Evolutionary conservation across 2,329 filamentous ascomycete species (phyloP).

Genomic region (Fusarium irregulare): DNA sequence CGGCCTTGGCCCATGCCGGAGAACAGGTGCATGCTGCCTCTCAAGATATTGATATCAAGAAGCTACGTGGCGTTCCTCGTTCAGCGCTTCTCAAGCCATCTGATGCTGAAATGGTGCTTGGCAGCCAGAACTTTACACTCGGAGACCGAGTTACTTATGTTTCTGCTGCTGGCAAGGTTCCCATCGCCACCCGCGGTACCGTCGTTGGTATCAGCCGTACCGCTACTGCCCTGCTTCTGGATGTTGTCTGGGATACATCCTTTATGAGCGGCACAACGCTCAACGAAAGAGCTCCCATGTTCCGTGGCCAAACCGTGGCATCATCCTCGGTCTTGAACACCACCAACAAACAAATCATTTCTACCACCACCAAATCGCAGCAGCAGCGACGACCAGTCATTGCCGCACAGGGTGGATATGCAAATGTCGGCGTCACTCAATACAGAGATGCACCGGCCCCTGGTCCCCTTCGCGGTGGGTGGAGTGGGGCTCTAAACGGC

Average conservation of each 20-base stretch:
- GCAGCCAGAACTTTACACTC: constrained; percentile 83
- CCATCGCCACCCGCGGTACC: constrained; percentile 90
- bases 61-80: constrained; percentile 83
- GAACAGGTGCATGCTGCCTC: constrained; percentile 69
- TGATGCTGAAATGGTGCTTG: constrained; percentile 92
- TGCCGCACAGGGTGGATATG: constrained; percentile 62
- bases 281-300: constrained; percentile 88
- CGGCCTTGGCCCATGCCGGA: constrained; percentile 79
- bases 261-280: constrained; percentile 98
- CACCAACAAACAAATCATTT: constrained; percentile 82
- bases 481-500: constrained; percentile 67
- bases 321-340: constrained; percentile 91
- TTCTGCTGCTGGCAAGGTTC: constrained; percentile 91
- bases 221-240: constrained; percentile 81
- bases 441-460: constrained; percentile 68
- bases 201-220: constrained; percentile 95
- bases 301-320: constrained; percentile 92
- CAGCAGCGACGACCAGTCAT: constrained; percentile 65
- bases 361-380: constrained; percentile 64
- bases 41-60: constrained; percentile 70
- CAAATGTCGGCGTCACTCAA: constrained; percentile 71
- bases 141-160: constrained; percentile 95
- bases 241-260: constrained; percentile 91
- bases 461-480: constrained; percentile 65
- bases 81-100: constrained; percentile 90